Conservation (phyloP, 139 green algal species). For the Klebsormidium nitens region DNA sequence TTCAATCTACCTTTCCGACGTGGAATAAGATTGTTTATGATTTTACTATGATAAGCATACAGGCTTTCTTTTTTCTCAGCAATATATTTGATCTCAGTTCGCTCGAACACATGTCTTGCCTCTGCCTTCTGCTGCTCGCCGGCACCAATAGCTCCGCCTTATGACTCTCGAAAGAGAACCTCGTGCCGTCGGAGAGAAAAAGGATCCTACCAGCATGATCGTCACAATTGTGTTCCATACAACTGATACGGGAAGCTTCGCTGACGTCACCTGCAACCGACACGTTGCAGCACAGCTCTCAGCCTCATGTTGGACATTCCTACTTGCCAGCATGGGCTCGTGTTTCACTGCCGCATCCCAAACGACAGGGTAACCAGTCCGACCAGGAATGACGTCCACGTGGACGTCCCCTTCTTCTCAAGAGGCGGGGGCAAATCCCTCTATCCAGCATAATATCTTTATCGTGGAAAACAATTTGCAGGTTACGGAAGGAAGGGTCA, state of each 20-base stretch:
- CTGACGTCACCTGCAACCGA: background rate
- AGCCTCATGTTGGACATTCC: too few species aligned
- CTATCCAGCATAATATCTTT: background rate
- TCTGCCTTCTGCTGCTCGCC: background rate
- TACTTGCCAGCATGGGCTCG: too few species aligned
- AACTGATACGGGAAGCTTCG: background rate
- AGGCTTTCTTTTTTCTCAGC: too few species aligned
- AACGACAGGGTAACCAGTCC: background rate
- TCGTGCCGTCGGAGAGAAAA: conserved; percentile 20
- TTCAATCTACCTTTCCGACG: too few species aligned
- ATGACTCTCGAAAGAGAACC: conserved; percentile 22
- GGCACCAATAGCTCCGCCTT: background rate
- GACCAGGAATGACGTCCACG: background rate
- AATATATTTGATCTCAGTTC: too few species aligned
- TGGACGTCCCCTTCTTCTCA: too few species aligned
- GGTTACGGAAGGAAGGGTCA: background rate
- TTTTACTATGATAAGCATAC: too few species aligned
- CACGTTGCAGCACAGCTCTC: too few species aligned
- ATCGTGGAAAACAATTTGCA: background rate
- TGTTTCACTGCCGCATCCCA: too few species aligned
- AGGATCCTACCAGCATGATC: conserved; percentile 23
- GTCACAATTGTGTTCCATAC: conserved; percentile 28
- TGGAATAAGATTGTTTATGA: too few species aligned
- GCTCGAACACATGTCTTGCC: too few species aligned
- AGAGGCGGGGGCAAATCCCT: background rate